Evolutionary conservation across 768 basidiomycete genomes (phyloP).

Genomic region (Termitomyces sp.): DNA sequence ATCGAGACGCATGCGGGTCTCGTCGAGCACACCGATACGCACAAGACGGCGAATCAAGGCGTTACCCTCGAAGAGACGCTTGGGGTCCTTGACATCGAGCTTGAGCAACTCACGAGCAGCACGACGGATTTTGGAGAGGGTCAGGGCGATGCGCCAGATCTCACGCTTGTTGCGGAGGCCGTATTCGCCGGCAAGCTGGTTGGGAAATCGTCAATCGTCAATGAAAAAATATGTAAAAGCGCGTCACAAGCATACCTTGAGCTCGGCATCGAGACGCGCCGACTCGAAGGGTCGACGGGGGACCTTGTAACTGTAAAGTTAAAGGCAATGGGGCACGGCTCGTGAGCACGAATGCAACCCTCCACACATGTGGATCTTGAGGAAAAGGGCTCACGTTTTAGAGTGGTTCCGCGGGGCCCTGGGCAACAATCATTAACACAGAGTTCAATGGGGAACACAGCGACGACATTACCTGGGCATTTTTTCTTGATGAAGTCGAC

Average conservation of each 20-base stretch:
- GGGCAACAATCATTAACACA: conserved; percentile 23
- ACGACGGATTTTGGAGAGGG: conserved; percentile 99
- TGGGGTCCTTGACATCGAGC: conserved; percentile 99
- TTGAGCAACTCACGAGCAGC: conserved; percentile 99
- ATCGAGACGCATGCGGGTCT: conserved; percentile 98
- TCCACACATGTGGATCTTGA: conserved; percentile 70
- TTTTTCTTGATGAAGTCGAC: conserved; percentile 55
- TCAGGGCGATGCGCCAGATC: conserved; percentile 99
- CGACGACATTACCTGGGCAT: conserved; percentile 74
- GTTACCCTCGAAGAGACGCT: conserved; percentile 99
- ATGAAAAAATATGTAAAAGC: not conserved
- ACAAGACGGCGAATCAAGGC: conserved; percentile 94
- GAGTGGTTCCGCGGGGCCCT: conserved; percentile 90
- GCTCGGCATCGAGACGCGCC: conserved; percentile 97
- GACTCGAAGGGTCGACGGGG: conserved; percentile 96
- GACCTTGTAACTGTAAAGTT: conserved; percentile 88
- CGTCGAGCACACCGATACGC: conserved; percentile 99
- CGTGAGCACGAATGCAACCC: conserved; percentile 61
- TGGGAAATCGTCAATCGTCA: not conserved
- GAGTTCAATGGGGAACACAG: conserved; percentile 5
- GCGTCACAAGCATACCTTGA: conserved; percentile 64
- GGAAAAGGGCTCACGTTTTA: conserved; percentile 80
- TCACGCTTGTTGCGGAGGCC: conserved; percentile 99
- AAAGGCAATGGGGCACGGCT: conserved; percentile 62
- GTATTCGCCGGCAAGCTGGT: conserved; percentile 98